Conservation (phyloP, 1,139 yeast species). For the Lipomyces yarrowii region DNA sequence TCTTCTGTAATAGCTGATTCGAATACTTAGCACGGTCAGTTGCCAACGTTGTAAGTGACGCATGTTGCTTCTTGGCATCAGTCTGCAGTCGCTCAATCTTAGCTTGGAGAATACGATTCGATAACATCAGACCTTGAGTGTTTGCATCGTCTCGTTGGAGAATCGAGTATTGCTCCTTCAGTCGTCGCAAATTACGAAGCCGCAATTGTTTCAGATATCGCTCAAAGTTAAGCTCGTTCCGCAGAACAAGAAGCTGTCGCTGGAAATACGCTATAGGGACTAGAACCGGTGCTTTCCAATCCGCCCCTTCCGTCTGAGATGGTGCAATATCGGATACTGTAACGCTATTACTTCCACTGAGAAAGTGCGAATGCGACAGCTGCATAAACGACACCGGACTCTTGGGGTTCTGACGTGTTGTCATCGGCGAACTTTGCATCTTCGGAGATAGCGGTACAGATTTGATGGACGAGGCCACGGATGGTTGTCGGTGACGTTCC, state of each 20-base stretch:
- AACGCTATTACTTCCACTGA: not conserved
- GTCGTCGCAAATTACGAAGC: slow-evolving; percentile 50
- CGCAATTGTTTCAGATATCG: slow-evolving; percentile 57
- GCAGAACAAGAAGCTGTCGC: slow-evolving; percentile 59
- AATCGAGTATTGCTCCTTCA: slow-evolving; percentile 46
- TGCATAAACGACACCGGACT: slow-evolving; percentile 22
- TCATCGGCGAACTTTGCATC: not conserved
- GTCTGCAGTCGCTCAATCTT: slow-evolving; percentile 40
- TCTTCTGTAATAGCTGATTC: slow-evolving; percentile 40
- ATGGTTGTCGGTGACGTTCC: not conserved
- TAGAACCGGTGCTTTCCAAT: not conserved
- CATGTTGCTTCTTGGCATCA: slow-evolving; percentile 42
- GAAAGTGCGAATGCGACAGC: slow-evolving; percentile 10
- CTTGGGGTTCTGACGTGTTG: not conserved
- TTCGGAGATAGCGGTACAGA: not conserved
- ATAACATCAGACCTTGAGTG: slow-evolving; percentile 39
- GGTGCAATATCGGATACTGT: not conserved
- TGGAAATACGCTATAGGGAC: slow-evolving; percentile 38
- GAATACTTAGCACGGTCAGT: slow-evolving; percentile 39
- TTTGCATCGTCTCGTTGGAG: slow-evolving; percentile 40
- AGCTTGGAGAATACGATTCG: slow-evolving; percentile 37
- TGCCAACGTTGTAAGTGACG: slow-evolving; percentile 29
- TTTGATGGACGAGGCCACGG: not conserved
- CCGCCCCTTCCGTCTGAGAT: not conserved
- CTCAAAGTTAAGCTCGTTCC: slow-evolving; percentile 66